Base-by-base conservation (phyloP, 305 asterid genomes). In the Lippia alba region DNA sequence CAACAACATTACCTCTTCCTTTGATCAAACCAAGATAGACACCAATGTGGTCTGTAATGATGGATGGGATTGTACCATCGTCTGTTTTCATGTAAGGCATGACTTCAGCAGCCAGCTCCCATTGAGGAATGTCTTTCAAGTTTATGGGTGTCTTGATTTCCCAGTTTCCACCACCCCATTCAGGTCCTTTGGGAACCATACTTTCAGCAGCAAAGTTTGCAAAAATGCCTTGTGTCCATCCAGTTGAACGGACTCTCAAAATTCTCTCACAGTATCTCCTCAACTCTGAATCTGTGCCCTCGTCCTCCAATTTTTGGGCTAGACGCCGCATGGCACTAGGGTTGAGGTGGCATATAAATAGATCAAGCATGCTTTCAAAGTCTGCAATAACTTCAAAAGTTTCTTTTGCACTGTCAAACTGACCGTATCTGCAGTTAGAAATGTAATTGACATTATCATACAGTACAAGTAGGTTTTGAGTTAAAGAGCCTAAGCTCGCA, bases 161-260 rank as follows among this genome's bases (percentile, higher is more conserved):
- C 99, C 98, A 95, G 86, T 95, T 95, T 66, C 99, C 99, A 74
- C 99, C 99, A 56, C 99, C 99, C 99, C 99, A 95, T 85, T 95
- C 99, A 70, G 89, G 86, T 16, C 97, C 99, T 87, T 95, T 95
- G 69, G 99, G 99, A 66, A 95, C 98, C 98, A 92, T 95, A 84
- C 99, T 95, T 84, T 95, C 99, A 24, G 99, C 99, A 62, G 97
- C 96, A 77, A 95, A 95, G 84, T 95, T 95, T 33, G 99, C 99
- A 71, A 95, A 95, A 67, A 95, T 90, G 69, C 99, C 99, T 79
- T 95, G 99, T n/a, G 99, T 95, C 99, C 99, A 95, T 69, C 98
- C 99, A 74, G 93, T 86, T 58, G 99, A 92, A 63, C 99, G 99
- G 56, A 85, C 96, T 82, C 99, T 86, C 76, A 95, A 76, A 56